Base-by-base conservation (phyloP, 805 yeast species). In the Starmerella floricola region DNA sequence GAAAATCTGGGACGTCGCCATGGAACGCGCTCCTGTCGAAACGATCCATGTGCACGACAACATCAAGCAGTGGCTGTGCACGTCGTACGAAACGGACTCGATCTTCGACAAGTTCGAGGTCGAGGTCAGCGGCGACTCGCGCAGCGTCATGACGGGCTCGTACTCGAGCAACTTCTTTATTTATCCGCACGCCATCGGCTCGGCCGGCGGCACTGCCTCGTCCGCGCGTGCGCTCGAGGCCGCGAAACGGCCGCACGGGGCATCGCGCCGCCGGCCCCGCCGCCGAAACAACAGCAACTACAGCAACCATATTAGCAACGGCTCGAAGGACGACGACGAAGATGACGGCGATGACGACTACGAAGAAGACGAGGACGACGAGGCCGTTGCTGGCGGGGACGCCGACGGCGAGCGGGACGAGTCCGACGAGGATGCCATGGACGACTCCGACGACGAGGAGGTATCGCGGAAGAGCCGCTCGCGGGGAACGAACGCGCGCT, bases 91-190 rank as follows among this genome's bases (percentile, higher is more conserved):
- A 62, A 87, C 86, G 61, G 99, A 91, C 66, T 94, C 97, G 35
- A 91, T 91, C 44, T 91, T 91, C 65, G 98, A 91, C 68, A 93
- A 91, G 69, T 91, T 91, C 63, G 98, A 91, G 69, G 95, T 87
- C 48, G 91, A 79, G 54, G 86, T 91, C 58, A 74, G 86, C 53
- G 98, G 97, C 30, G 96, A 93, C 65, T 82, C 84, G 56, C 76
- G 78, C 58, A 76, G 86, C 46, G 78, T 91, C 46, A 84, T 91
- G 88, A 87, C 98, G 12, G 99, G 99, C 41, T 81, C 95, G 31
- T 91, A 91, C 69, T 85, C 87, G 65, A 91, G 88, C 66, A 87
- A 87, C 66, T 91, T 93, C 60, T 84, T 85, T 93, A 84, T 91
- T 52, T 91, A 86, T 64, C 97, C 96, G 41, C 76, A 87, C 60